Conservation (phyloP, 2,329 filamentous ascomycete species). For the Fusarium veterinarium region DNA sequence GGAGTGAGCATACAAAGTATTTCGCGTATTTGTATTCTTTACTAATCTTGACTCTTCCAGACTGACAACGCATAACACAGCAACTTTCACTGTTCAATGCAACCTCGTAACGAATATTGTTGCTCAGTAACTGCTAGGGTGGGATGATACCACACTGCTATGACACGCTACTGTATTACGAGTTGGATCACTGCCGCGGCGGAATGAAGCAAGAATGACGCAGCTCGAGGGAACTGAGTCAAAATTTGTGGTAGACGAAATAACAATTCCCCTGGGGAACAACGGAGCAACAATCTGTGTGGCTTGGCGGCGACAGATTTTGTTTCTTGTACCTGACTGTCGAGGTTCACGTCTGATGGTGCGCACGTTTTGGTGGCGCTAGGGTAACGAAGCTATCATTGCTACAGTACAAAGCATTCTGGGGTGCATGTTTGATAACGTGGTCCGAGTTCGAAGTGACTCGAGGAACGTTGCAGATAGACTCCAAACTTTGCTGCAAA, state of each 20-base stretch:
- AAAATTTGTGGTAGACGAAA: slow-evolving; percentile 7
- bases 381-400: slow-evolving; percentile 12
- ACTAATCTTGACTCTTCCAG: background rate
- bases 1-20: background rate
- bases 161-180: slow-evolving; percentile 33
- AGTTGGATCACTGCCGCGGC: background rate
- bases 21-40: background rate
- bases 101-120: background rate
- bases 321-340: slow-evolving; percentile 7
- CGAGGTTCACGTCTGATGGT: background rate
- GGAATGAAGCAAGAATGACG: slow-evolving; percentile 39
- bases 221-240: slow-evolving; percentile 1
- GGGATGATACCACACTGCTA: slow-evolving; percentile 10
- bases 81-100: background rate
- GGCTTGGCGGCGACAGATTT: background rate
- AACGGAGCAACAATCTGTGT: background rate
- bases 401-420: background rate
- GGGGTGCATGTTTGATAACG: slow-evolving; percentile 9
- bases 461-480: background rate
- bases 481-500: background rate
- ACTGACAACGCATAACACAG: slow-evolving; percentile 11
- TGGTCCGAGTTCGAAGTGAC: slow-evolving; percentile 12
- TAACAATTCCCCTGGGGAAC: background rate
- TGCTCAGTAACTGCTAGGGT: background rate
- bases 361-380: slow-evolving; percentile 5